Percentiles rank a stretch among this genome's conserved stretches.
Conservation (phyloP, 148 eudicot species). For the Nepenthes gracilis region DNA sequence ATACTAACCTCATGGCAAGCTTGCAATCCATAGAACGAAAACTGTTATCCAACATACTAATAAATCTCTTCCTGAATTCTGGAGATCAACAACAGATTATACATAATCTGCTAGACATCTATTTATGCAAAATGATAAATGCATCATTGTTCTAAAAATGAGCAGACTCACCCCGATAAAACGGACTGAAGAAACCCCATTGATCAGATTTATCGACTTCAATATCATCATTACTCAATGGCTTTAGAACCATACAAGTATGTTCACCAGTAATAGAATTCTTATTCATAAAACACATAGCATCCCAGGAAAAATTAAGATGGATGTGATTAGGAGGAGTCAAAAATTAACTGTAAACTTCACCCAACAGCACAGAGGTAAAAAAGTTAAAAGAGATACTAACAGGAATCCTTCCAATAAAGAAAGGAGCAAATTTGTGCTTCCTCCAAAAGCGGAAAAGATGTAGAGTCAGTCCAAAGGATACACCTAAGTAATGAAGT, state of each 20-base stretch:
- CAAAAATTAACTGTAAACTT: too few relatives aligned
- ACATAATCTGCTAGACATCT: neutral
- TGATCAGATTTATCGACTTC: constrained; percentile 45
- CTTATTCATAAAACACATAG: constrained; percentile 22
- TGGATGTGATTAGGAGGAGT: too few relatives aligned
- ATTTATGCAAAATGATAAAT: neutral
- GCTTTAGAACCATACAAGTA: constrained; percentile 78
- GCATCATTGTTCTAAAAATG: neutral
- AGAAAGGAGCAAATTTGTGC: constrained; percentile 91
- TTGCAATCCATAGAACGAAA: constrained; percentile 71
- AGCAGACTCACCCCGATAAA: constrained; percentile 51
- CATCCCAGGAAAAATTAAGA: neutral
- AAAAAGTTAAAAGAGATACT: constrained; percentile 19
- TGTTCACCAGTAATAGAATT: constrained; percentile 84
- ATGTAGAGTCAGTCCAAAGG: constrained; percentile 92
- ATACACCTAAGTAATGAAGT: constrained; percentile 87
- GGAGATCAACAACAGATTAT: constrained; percentile 9
- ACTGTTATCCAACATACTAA: constrained; percentile 20
- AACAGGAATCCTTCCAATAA: constrained; percentile 68
- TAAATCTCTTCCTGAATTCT: constrained; percentile 67
- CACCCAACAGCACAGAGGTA: neutral
- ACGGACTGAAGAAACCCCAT: constrained; percentile 64
- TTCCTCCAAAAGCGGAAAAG: constrained; percentile 91
- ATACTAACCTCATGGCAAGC: constrained; percentile 87
- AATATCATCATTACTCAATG: constrained; percentile 58